Evolutionary conservation across 805 yeast genomes (phyloP).

Genomic region (Lachancea meyersii): DNA sequence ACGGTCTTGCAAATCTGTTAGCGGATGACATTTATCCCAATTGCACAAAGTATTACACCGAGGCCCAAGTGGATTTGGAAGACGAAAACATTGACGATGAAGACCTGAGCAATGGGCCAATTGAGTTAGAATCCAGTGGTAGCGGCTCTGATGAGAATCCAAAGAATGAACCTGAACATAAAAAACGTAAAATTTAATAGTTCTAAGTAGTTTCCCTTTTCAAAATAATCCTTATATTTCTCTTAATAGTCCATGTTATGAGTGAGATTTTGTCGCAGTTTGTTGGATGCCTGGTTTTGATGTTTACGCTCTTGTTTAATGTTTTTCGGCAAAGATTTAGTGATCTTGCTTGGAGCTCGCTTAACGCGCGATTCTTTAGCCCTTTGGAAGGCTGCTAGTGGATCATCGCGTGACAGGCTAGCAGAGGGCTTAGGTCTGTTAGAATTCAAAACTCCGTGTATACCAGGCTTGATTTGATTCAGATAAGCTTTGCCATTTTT

Average conservation of each 20-base stretch:
- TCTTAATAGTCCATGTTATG: conserved; percentile 1
- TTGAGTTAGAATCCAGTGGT: conserved; percentile 34
- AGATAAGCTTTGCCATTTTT: background rate
- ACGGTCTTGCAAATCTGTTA: conserved; percentile 64
- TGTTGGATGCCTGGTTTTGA: too few species aligned
- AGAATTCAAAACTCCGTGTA: too few species aligned
- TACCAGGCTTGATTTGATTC: background rate
- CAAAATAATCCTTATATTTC: too few species aligned
- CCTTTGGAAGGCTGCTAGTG: conserved; percentile 1
- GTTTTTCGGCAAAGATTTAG: background rate
- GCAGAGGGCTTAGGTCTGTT: too few species aligned
- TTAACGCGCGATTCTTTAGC: background rate
- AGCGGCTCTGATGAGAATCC: conserved; percentile 37
- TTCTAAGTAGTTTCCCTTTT: background rate
- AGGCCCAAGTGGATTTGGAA: conserved; percentile 60
- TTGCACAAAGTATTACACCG: conserved; percentile 75
- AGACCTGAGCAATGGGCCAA: conserved; percentile 19
- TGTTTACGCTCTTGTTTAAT: background rate
- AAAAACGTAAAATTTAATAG: conserved; percentile 11
- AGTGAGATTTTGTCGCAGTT: background rate
- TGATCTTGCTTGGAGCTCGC: background rate
- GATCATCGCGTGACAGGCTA: conserved; percentile 4
- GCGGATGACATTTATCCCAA: conserved; percentile 79
- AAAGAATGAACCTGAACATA: conserved; percentile 21
- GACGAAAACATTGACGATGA: conserved; percentile 51